Conservation (phyloP, 495 filamentous ascomycete species). For the Extremus antarcticus region DNA sequence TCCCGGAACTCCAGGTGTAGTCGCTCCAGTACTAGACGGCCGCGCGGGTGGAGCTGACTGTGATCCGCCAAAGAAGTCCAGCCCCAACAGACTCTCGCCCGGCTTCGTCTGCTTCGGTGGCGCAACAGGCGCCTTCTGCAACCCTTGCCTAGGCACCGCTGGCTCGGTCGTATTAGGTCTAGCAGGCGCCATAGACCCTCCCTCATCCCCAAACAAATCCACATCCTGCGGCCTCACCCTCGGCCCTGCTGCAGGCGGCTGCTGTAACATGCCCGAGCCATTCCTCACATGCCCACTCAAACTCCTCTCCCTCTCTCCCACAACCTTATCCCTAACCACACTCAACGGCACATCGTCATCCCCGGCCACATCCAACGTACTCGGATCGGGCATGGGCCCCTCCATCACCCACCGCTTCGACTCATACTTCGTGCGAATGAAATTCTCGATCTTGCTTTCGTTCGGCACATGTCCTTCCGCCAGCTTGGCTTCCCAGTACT, state of each 20-base stretch:
- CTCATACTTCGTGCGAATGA: slow-evolving; percentile 97
- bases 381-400: slow-evolving; percentile 81
- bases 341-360: slow-evolving; percentile 80
- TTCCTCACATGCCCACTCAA: slow-evolving; percentile 5
- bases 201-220: slow-evolving; percentile 54
- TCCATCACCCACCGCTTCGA: slow-evolving; percentile 98
- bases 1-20: slow-evolving; percentile 50
- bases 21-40: slow-evolving; percentile 53
- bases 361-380: slow-evolving; percentile 50
- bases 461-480: slow-evolving; percentile 76
- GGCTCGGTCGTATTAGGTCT: slow-evolving; percentile 59
- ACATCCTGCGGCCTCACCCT: slow-evolving; percentile 26
- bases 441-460: slow-evolving; percentile 88
- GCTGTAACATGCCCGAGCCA: background rate
- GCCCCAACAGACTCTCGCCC: slow-evolving; percentile 75
- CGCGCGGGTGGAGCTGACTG: slow-evolving; percentile 52
- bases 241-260: background rate
- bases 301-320: slow-evolving; percentile 25
- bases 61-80: slow-evolving; percentile 80
- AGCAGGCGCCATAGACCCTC: slow-evolving; percentile 43
- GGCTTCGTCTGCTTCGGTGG: slow-evolving; percentile 56
- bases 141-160: slow-evolving; percentile 38
- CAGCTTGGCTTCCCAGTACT: slow-evolving; percentile 95
- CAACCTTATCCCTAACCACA: slow-evolving; percentile 61
- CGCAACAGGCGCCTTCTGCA: slow-evolving; percentile 54